Evolutionary conservation across 2,329 filamentous ascomycete genomes (phyloP), one percentile per base, ranked within the genome.

Genomic region (Huntiella abstrusa): DNA sequence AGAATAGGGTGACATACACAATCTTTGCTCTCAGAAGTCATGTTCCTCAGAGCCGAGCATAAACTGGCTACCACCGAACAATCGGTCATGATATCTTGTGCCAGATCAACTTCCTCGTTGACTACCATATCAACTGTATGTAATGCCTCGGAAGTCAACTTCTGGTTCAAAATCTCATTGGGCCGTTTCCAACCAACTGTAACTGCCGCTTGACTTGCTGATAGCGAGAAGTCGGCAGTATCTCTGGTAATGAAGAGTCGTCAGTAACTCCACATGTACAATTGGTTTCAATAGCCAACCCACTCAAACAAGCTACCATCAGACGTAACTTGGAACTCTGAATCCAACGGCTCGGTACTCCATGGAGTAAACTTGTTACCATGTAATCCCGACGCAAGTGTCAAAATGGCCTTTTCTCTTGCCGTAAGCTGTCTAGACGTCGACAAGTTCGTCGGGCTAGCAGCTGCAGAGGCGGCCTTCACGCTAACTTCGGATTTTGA

Each of bases 61-160:
- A 98, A 69, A 58, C 91, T 95, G 12, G 91, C 91, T 22, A 98
- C 88, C 3, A 98, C 88, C 1, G 91, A 96, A 58, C 91, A 98
- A 59, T 98, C 91, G 1, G 88, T 92, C 4, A 88, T 87, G 49
- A 93, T 77, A 60, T 98, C 91, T 61, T 98, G 91, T 2, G 95
- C 86, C 5, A 98, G 71, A 60, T 98, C 88, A 51, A 83, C 76
- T 11, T 72, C 69, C 6, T 68, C 62, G 5, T 63, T 61, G 12
- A 70, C 65, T 41, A 64, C 60, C 75, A 83, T 83, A 8, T 72
- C 63, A 83, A 83, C 11, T 72, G 63, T 11, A 67, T 48, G 11
- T 59, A 12, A n/a, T 5, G 12, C n/a, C 6, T n/a, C 36, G 3
- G 33, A 13, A 10, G 36, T 37, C 8, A 47, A 41, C 16, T 50